These are phyloP conservation scores for Solanum pinnatisectum DNA, from an alignment of 257 asterid species.

Conservation along the genomic window DNA sequence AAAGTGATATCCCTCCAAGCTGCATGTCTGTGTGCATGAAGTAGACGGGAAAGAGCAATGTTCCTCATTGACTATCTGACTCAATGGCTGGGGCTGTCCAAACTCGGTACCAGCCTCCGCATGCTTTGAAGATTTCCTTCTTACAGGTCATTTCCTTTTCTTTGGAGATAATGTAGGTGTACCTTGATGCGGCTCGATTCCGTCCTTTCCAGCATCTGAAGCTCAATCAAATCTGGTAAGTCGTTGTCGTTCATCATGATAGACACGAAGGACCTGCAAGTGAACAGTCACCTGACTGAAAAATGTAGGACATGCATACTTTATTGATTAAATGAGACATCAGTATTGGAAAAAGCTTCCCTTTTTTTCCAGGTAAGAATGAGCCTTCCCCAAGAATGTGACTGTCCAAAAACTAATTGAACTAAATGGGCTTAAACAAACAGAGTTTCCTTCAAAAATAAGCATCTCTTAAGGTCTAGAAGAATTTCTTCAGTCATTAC, in stretches of 20 bases:
- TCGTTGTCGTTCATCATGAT: slow-evolving; percentile 49
- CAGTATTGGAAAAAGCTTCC: background rate
- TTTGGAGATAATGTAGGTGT: slow-evolving; percentile 18
- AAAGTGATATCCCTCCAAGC: slow-evolving; percentile 16
- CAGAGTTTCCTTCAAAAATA: background rate
- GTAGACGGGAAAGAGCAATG: slow-evolving; percentile 19
- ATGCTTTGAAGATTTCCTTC: slow-evolving; percentile 30
- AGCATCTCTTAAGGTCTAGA: background rate
- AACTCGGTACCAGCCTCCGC: slow-evolving; percentile 15
- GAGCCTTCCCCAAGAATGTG: background rate
- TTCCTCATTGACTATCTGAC: slow-evolving; percentile 17
- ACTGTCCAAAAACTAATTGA: background rate
- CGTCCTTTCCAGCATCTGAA: slow-evolving; percentile 26
- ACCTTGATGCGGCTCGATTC: slow-evolving; percentile 18
- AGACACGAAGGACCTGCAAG: slow-evolving; percentile 77
- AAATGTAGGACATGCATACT: background rate
- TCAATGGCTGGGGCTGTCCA: slow-evolving; percentile 25
- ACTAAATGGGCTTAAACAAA: background rate
- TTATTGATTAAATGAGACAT: background rate
- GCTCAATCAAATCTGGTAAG: slow-evolving; percentile 32
- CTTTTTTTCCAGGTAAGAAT: background rate
- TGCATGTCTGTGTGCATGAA: slow-evolving; percentile 19
- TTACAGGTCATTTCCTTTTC: slow-evolving; percentile 41
- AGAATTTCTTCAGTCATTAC: background rate
- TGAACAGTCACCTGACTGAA: background rate